Evolutionary conservation across 768 basidiomycete genomes (phyloP), one percentile per base, ranked within the genome.

Genomic region (Kwoniella botswanensis): DNA sequence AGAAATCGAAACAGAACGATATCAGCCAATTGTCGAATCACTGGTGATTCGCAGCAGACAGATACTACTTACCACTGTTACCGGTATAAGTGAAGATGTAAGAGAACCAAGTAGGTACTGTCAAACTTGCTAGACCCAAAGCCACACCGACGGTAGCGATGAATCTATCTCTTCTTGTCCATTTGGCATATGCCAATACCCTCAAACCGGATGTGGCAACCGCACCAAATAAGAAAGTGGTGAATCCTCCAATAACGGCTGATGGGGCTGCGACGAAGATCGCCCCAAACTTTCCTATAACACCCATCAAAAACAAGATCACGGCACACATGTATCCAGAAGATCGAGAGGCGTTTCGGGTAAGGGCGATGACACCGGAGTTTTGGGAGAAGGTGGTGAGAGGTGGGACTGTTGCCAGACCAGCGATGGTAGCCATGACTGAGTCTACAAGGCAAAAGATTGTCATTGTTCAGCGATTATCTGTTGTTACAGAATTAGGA

Each of bases 341-440:
- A 7, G 44, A 46, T 26, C 67, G 53, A 17, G 70, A 71, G 21
- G 73, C 73, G 58, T 74, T 74, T 46, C 73, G 65, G 12, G 73
- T 74, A 15, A 74, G 54, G 35, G 73, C 73, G 63, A 74, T 74
- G 46, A 74, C 73, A 52, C 73, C 73, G 15, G 73, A 71, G 66
- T 74, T 74, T 53, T 74, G 73, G 63, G 73, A 74, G 71, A 74
- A 74, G 24, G 73, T 74, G 21, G 73, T 74, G 41, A 74, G 73
- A 22, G 73, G 73, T 12, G 73, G 73, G 42, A 72, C 71, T 13
- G 73, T 74, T n/a, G 73, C 73, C 21, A 74, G 63, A 53, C 73
- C 73, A n/a, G 67, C 73, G 13, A 74, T 43, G 35, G 73, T 74
- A 24, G 73, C 73, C 21, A 59, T 58, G 63, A 74, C 54, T 11